Evolutionary conservation across 1,139 yeast species (phyloP), one percentile per base, ranked within the genome.

Genomic region (Geotrichum fermentans): DNA sequence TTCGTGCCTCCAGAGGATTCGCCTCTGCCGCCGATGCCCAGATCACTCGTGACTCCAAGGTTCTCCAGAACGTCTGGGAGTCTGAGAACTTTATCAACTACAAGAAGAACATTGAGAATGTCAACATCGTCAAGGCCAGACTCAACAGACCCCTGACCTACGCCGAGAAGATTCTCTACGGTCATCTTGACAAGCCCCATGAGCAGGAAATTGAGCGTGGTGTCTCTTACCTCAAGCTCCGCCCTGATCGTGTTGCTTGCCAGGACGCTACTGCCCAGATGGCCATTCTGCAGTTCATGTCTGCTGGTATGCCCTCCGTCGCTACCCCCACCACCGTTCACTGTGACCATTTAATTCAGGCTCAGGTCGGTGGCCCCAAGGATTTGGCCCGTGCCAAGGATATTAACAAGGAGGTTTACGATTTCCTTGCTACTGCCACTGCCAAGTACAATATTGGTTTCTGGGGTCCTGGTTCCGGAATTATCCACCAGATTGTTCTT

Each of bases 401-500:
- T 67, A 75, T 88, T 68, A 92, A 92, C 81, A 88, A 85, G 76
- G 98, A 92, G 75, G 98, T 92, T 60, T 92, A 82, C 73, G 96
- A 92, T 73, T 92, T 92, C 78, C 81, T 92, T 73, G 80, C 88
- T 56, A 73, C 95, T 60, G 92, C 97, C 57, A 86, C 96, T 71
- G 96, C 96, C 65, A 90, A 90, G 76, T 92, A 90, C 79, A 86
- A 89, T 80, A 86, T 92, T 73, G 97, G 97, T 72, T 92, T 92
- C 89, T 92, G 98, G 98, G 87, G 86, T 71, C 97, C 98, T 69
- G 97, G 97, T 70, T 89, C 97, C 53, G 98, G 98, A 78, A 92
- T 92, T 68, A 92, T 92, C 65, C 97, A 92, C 73, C 97, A 92
- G 78, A 90, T 92, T 62, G 95, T 92, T 52, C 78, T 92, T 69